Conservation (phyloP, 2,329 filamentous ascomycete species). For the Alternaria panax region DNA sequence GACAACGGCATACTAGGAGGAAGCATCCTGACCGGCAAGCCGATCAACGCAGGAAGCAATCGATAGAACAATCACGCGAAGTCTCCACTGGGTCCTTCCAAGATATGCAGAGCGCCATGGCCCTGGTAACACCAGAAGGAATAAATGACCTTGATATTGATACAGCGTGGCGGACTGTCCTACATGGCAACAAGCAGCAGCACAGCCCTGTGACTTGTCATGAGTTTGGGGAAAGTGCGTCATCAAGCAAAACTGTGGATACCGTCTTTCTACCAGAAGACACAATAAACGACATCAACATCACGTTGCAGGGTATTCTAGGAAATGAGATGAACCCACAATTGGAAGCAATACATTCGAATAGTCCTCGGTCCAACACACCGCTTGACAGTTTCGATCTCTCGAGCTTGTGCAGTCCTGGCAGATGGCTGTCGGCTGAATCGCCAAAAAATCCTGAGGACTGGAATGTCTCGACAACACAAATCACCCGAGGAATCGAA, state of each 20-base stretch:
- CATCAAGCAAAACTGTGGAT: background rate
- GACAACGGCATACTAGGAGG: conserved; percentile 29
- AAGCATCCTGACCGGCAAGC: conserved; percentile 23
- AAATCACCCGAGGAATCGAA: conserved; percentile 16
- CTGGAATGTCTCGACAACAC: background rate
- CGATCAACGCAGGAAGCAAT: conserved; percentile 3
- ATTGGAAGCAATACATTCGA: background rate
- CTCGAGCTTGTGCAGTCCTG: background rate
- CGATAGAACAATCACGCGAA: background rate
- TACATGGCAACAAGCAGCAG: background rate
- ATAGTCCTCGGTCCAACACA: background rate
- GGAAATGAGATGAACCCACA: background rate
- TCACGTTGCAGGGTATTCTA: background rate
- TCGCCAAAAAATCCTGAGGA: background rate
- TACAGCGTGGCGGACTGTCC: background rate
- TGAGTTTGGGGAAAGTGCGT: background rate
- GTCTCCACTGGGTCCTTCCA: background rate
- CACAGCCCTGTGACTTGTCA: background rate
- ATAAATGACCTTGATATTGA: background rate
- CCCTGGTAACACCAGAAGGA: background rate
- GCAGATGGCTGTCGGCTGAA: background rate
- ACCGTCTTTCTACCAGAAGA: background rate
- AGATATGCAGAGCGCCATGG: background rate
- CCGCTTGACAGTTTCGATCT: background rate
- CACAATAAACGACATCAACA: background rate